These are phyloP conservation scores for Cucurbitaria berberidis DNA, from an alignment of 2,329 filamentous ascomycete species.

Conservation along the genomic window DNA sequence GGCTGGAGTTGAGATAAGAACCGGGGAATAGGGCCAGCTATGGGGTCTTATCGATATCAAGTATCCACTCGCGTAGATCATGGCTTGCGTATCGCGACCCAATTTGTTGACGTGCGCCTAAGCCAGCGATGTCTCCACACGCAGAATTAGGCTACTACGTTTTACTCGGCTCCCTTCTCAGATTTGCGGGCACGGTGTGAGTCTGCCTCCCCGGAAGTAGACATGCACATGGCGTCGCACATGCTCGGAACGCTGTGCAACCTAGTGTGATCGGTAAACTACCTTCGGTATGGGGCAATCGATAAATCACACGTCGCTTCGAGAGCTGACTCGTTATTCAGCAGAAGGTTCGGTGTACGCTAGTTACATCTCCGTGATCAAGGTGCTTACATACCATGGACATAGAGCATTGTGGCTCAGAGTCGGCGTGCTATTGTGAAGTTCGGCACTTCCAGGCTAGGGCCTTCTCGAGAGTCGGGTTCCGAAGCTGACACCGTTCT, in stretches of 20 bases:
- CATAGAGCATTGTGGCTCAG: neutral
- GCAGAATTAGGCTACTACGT: neutral
- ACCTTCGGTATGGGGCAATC: neutral
- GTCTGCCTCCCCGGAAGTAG: neutral
- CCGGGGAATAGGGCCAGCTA: constrained; percentile 4
- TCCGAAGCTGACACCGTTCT: neutral
- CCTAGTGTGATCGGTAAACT: neutral
- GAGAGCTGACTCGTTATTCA: neutral
- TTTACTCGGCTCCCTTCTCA: neutral
- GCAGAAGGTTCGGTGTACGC: no score
- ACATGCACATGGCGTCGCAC: neutral
- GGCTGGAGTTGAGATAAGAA: constrained; percentile 21
- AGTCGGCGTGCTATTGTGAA: no score
- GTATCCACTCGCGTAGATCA: constrained; percentile 13
- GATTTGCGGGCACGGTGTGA: neutral
- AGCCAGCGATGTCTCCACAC: neutral
- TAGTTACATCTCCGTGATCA: no score
- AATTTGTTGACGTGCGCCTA: no score
- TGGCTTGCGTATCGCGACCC: constrained; percentile 9
- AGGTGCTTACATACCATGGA: no score
- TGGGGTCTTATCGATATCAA: constrained; percentile 15
- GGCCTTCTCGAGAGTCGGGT: neutral
- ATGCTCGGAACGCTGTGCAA: neutral
- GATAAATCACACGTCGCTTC: neutral
- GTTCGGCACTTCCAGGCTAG: no score